Conservation (phyloP, 108 stramenopile species). For the Skeletonema costatum region DNA sequence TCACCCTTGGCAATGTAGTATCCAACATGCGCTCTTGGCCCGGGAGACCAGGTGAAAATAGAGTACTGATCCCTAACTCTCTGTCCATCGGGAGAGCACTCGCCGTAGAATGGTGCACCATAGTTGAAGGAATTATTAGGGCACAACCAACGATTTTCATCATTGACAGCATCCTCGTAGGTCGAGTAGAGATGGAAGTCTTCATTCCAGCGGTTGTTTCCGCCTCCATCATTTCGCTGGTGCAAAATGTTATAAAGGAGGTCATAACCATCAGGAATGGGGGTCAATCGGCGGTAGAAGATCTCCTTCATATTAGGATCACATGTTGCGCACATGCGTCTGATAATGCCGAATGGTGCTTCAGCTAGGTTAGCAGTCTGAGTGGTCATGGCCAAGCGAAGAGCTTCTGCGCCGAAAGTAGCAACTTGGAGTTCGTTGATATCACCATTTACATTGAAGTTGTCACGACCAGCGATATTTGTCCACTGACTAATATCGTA, state of each 20-base stretch:
- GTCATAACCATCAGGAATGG: constrained; percentile 21
- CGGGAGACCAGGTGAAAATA: constrained; percentile 4
- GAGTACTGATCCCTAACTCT: constrained; percentile 18
- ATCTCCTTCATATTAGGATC: constrained; percentile 23
- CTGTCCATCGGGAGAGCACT: constrained; percentile 22
- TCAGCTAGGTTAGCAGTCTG: neutral
- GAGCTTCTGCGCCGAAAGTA: constrained; percentile 9
- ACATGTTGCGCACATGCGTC: constrained; percentile 35
- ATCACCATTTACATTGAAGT: neutral
- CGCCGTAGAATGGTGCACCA: constrained; percentile 19
- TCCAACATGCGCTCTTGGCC: constrained; percentile 9
- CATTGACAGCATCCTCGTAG: constrained; percentile 39
- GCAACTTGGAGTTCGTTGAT: neutral
- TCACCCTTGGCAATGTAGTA: constrained; percentile 36
- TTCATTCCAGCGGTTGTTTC: constrained; percentile 23
- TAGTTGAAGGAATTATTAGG: constrained; percentile 28
- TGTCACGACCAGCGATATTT: constrained; percentile 29
- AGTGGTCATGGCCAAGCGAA: neutral
- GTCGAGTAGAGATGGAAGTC: constrained; percentile 47
- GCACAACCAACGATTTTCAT: constrained; percentile 45
- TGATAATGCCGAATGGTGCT: constrained; percentile 21
- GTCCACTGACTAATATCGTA: constrained; percentile 34
- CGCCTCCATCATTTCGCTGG: constrained; percentile 4
- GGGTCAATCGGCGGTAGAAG: constrained; percentile 44
- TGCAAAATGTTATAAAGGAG: constrained; percentile 40